Evolutionary conservation across 805 yeast genomes (phyloP).

Genomic region (Yarrowia alimentaria): DNA sequence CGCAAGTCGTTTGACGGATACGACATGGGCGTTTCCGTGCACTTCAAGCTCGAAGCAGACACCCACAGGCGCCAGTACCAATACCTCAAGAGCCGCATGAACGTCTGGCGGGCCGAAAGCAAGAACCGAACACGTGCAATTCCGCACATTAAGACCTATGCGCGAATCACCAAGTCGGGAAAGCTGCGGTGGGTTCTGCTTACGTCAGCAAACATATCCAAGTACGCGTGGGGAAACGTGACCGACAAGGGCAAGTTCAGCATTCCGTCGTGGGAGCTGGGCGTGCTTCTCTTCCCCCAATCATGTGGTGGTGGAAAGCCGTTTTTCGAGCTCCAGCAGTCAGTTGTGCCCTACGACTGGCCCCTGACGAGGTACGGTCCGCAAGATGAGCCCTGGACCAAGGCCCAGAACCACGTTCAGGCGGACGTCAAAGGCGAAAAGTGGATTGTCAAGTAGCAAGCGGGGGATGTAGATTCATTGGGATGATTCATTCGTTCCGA

Average conservation of each 20-base stretch:
- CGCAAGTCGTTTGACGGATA: constrained; percentile 47
- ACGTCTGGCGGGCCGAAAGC: constrained; percentile 45
- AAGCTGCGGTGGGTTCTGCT: constrained; percentile 65
- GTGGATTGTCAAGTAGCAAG: constrained; percentile 4
- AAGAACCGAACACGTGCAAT: constrained; percentile 43
- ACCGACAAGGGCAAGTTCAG: constrained; percentile 33
- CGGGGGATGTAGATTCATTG: no score
- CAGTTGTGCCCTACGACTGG: constrained; percentile 16
- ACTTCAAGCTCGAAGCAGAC: constrained; percentile 42
- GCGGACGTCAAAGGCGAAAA: constrained; percentile 3
- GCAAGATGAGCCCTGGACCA: constrained; percentile 16
- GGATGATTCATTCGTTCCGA: no score
- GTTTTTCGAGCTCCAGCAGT: constrained; percentile 18
- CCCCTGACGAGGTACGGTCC: not conserved
- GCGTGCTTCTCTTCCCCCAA: constrained; percentile 48
- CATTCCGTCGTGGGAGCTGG: constrained; percentile 53
- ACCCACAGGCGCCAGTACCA: constrained; percentile 43
- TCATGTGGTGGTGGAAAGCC: constrained; percentile 32
- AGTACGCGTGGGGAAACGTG: constrained; percentile 75
- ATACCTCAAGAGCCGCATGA: constrained; percentile 46
- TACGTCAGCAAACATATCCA: constrained; percentile 73
- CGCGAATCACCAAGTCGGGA: constrained; percentile 33
- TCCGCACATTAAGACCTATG: constrained; percentile 69
- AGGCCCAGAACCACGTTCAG: not conserved
- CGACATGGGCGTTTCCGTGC: constrained; percentile 51